Evolutionary conservation across 495 filamentous ascomycete species (phyloP).

Genomic region (Xylaria sp.): DNA sequence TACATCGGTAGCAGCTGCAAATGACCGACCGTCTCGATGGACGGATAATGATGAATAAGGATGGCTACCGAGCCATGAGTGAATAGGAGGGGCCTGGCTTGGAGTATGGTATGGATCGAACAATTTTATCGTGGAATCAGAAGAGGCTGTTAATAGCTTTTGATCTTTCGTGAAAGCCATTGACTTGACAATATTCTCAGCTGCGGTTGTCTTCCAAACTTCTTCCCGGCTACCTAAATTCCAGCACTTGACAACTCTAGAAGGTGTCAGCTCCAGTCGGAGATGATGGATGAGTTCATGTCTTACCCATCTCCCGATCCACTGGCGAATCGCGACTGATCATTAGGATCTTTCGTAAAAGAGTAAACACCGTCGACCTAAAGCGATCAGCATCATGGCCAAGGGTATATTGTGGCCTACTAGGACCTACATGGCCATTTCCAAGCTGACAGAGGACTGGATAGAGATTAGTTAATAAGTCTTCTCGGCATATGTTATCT

Average conservation of each 20-base stretch:
- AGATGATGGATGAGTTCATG: background rate
- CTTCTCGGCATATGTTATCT: background rate
- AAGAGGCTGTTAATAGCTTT: constrained; percentile 88
- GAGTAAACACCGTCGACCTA: constrained; percentile 82
- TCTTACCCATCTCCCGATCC: constrained; percentile 30
- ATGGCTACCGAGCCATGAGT: constrained; percentile 81
- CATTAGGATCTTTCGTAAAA: constrained; percentile 73
- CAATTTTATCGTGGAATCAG: constrained; percentile 84
- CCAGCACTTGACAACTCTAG: constrained; percentile 95
- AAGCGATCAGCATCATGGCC: constrained; percentile 1
- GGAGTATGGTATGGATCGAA: constrained; percentile 85
- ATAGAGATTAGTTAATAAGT: background rate
- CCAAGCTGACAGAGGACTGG: constrained; percentile 81
- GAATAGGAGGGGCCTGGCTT: constrained; percentile 66
- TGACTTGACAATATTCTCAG: constrained; percentile 83
- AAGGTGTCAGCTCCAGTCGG: constrained; percentile 1
- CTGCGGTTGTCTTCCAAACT: constrained; percentile 77
- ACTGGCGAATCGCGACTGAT: constrained; percentile 46
- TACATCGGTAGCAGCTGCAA: constrained; percentile 79
- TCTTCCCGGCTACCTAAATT: constrained; percentile 80
- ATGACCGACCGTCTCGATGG: constrained; percentile 70
- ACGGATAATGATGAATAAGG: constrained; percentile 87
- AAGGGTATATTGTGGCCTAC: background rate
- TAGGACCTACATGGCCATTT: constrained; percentile 68
- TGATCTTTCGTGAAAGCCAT: constrained; percentile 84